Evolutionary conservation across 2,329 filamentous ascomycete genomes (phyloP).

Genomic region (Aspergillus intermedius): DNA sequence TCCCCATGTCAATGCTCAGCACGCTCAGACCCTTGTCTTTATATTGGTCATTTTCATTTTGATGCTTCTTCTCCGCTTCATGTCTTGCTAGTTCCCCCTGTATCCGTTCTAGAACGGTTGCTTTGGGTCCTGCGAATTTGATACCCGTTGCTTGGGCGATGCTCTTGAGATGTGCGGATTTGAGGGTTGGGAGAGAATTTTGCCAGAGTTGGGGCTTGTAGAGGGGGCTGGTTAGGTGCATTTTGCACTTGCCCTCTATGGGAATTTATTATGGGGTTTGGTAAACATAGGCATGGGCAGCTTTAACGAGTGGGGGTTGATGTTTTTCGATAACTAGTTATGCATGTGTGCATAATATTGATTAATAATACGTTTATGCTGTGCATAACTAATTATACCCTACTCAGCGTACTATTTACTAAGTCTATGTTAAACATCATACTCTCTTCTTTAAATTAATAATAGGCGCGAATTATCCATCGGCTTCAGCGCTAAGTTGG

Average conservation of each 20-base stretch:
- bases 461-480: no score
- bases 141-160: conserved; percentile 55
- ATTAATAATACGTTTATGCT: no score
- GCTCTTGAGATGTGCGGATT: conserved; percentile 49
- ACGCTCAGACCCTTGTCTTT: conserved; percentile 42
- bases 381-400: no score
- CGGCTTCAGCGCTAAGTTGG: no score
- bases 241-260: neutral
- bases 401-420: no score
- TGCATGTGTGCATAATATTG: no score
- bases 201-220: conserved; percentile 2
- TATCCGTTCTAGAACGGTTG: neutral
- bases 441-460: no score
- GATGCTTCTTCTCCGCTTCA: neutral
- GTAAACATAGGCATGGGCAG: no score
- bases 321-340: no score
- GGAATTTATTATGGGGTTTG: no score
- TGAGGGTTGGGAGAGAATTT: conserved; percentile 40
- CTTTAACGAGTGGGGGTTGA: no score
- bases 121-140: conserved; percentile 54
- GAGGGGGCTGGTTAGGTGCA: conserved; percentile 7
- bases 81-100: neutral
- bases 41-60: neutral
- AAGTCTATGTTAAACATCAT: no score
- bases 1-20: conserved; percentile 77